These are phyloP conservation scores for Phytopythium boreale DNA, from an alignment of 352 stramenopile genomes.

Conservation along the genomic window DNA sequence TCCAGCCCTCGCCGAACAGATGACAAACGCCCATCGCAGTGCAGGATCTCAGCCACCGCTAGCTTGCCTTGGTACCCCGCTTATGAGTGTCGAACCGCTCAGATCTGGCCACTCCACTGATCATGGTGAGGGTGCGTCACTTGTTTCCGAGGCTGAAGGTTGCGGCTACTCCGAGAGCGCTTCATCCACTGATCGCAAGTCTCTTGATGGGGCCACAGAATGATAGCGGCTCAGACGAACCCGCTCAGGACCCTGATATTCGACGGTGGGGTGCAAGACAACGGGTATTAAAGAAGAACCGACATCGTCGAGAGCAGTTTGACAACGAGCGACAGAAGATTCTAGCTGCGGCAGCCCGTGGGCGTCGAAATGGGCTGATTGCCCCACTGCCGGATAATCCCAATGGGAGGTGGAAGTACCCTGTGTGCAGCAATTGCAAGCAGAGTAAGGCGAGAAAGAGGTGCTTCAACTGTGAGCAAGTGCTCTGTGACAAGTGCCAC, in stretches of 20 bases:
- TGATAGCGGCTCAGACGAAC: slow-evolving; percentile 3
- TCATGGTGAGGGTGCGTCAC: neutral
- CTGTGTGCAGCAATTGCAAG: slow-evolving; percentile 53
- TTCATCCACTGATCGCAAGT: neutral
- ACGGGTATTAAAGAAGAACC: slow-evolving; percentile 29
- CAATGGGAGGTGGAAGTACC: slow-evolving; percentile 34
- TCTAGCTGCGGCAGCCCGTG: slow-evolving; percentile 24
- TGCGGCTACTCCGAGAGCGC: neutral
- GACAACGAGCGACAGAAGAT: slow-evolving; percentile 44
- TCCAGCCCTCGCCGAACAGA: slow-evolving; percentile 30
- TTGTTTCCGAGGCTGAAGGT: neutral
- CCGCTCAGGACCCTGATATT: slow-evolving; percentile 14
- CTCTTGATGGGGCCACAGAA: neutral
- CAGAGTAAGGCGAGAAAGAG: slow-evolving; percentile 36
- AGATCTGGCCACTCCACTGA: neutral
- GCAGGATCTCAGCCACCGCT: neutral
- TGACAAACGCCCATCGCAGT: slow-evolving; percentile 20
- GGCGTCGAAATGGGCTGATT: slow-evolving; percentile 56
- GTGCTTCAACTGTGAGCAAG: slow-evolving; percentile 52
- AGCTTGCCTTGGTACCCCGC: slow-evolving; percentile 10
- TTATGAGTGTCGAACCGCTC: neutral
- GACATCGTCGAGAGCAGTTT: slow-evolving; percentile 21
- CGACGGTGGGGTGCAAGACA: slow-evolving; percentile 37
- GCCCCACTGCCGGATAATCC: slow-evolving; percentile 36
- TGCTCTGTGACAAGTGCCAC: slow-evolving; percentile 62